phyloP scores from a whole-genome alignment of 2,329 filamentous ascomycete genomes.

The Ophidiomyces ophidiicola region DNA sequence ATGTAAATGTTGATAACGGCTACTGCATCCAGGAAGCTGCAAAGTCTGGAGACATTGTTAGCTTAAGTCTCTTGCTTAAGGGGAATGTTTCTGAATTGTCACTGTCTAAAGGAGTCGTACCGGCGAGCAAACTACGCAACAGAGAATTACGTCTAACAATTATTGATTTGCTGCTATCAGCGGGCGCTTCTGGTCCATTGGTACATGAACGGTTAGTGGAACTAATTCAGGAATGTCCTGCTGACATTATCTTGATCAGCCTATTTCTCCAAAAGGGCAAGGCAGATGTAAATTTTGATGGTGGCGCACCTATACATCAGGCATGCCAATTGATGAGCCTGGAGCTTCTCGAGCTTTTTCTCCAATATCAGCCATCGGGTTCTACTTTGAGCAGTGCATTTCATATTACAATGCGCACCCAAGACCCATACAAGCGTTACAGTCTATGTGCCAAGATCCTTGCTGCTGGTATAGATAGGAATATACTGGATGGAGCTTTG shows the following conservation, averaged over 20 bases:
- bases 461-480: slow-evolving; percentile 14
- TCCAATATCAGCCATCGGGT: slow-evolving; percentile 13
- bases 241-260: slow-evolving; percentile 14
- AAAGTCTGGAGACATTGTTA: slow-evolving; percentile 13
- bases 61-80: slow-evolving; percentile 14
- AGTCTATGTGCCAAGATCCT: slow-evolving; percentile 15
- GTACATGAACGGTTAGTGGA: slow-evolving; percentile 13
- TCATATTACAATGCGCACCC: slow-evolving; percentile 9
- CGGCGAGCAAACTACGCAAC: slow-evolving; percentile 11
- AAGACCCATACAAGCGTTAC: slow-evolving; percentile 11
- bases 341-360: slow-evolving; percentile 13
- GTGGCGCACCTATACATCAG: slow-evolving; percentile 12
- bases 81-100: slow-evolving; percentile 13
- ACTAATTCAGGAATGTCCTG: slow-evolving; percentile 12
- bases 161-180: slow-evolving; percentile 15
- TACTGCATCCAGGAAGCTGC: slow-evolving; percentile 15
- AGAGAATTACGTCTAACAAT: slow-evolving; percentile 13
- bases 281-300: slow-evolving; percentile 14
- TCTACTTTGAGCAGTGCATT: slow-evolving; percentile 11
- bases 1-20: slow-evolving; percentile 14
- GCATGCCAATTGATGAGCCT: slow-evolving; percentile 12
- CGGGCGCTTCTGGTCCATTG: slow-evolving; percentile 14
- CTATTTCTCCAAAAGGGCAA: slow-evolving; percentile 15
- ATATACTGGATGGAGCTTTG: slow-evolving; percentile 12
- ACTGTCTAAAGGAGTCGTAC: slow-evolving; percentile 13